Conservation (phyloP, 192 early-diverging fungal species). For the Lunasporangiospora selenospora region DNA sequence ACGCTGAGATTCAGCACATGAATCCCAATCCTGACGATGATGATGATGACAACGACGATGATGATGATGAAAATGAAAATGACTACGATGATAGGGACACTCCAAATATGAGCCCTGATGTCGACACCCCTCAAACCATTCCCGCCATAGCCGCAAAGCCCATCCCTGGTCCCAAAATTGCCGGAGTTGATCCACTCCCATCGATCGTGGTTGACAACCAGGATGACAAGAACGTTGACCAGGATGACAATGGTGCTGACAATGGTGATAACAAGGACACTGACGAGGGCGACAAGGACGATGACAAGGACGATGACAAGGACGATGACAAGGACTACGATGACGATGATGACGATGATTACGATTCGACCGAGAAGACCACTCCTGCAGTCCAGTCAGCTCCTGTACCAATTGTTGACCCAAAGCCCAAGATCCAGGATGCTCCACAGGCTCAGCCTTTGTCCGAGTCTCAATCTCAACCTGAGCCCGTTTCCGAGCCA, state of each 20-base stretch:
- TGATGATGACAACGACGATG: slow-evolving; percentile 2
- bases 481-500: no score
- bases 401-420: no score
- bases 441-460: no score
- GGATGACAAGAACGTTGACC: neutral
- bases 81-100: neutral
- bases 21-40: neutral
- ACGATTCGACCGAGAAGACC: neutral
- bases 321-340: neutral
- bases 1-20: neutral
- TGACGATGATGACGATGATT: neutral
- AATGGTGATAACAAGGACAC: no score
- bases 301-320: neutral
- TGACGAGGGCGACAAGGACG: neutral
- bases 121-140: neutral
- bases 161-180: neutral
- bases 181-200: no score
- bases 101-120: neutral
- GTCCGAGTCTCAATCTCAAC: no score
- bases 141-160: neutral
- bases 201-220: neutral
- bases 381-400: no score
- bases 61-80: neutral
- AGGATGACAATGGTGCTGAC: neutral
- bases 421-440: no score